Percentiles rank a stretch among this genome's conserved stretches.
Conservation (phyloP, 345 rosid species). For the Salix viminalis region DNA sequence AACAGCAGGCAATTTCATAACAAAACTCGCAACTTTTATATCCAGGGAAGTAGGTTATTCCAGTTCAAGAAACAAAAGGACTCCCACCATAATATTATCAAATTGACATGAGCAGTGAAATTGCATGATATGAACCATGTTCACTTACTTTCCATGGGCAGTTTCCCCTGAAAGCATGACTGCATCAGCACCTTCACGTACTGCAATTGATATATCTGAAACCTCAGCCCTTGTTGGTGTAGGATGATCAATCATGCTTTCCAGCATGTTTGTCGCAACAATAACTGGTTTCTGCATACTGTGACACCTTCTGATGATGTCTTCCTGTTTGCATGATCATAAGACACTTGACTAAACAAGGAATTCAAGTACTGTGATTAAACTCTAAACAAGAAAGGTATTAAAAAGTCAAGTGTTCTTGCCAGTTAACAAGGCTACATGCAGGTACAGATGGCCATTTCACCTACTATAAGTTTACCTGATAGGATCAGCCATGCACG, state of each 20-base stretch:
- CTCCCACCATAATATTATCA: neutral
- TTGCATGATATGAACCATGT: neutral
- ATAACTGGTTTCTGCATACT: constrained; percentile 86
- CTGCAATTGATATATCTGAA: constrained; percentile 93
- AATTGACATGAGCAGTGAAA: neutral
- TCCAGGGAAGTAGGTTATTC: neutral
- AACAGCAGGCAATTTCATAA: no score
- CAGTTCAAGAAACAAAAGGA: neutral
- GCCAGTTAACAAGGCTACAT: neutral
- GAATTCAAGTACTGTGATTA: neutral
- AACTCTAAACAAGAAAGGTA: neutral
- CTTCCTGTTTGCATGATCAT: constrained; percentile 53
- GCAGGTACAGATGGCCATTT: neutral
- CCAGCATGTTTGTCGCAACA: constrained; percentile 96
- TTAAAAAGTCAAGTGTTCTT: neutral
- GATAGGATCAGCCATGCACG: neutral
- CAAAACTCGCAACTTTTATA: no score
- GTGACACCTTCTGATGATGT: constrained; percentile 82
- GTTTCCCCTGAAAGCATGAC: constrained; percentile 99
- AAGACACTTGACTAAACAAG: neutral
- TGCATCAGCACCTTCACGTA: constrained; percentile 93
- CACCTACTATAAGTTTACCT: neutral
- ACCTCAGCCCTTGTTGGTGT: constrained; percentile 99
- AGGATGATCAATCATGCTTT: constrained; percentile 96
- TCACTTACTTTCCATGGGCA: constrained; percentile 89